Percentiles rank a stretch among this genome's conserved stretches.
Conservation (phyloP, 768 basidiomycete genomes). For the Porpolomopsis calyptriformis region DNA sequence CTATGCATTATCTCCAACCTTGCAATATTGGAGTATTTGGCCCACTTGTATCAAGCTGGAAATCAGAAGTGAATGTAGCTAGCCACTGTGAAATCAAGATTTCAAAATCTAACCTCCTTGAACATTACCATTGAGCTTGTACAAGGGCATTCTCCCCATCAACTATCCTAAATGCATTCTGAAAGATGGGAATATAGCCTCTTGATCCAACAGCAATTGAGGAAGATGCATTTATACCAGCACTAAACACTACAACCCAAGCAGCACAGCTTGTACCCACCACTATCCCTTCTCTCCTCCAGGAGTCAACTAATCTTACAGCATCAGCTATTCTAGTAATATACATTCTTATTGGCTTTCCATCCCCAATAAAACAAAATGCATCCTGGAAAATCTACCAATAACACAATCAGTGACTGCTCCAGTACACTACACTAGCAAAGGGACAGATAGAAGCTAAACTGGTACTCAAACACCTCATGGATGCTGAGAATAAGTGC, state of each 20-base stretch:
- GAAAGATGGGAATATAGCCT: background rate
- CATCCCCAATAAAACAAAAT: no score
- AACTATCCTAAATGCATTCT: background rate
- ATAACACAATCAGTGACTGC: no score
- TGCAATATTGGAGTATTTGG: slow-evolving; percentile 29
- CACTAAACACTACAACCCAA: background rate
- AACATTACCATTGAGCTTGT: slow-evolving; percentile 3
- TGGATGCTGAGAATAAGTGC: no score
- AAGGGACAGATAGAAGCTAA: no score
- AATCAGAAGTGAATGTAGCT: slow-evolving; percentile 16
- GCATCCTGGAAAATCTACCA: no score
- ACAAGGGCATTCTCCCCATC: background rate
- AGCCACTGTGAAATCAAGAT: slow-evolving; percentile 17
- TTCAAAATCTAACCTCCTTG: slow-evolving; percentile 9
- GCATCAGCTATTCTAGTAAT: background rate
- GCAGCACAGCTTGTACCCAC: background rate
- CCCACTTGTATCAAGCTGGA: slow-evolving; percentile 23
- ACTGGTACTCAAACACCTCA: no score
- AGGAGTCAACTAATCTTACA: background rate
- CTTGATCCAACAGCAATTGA: background rate
- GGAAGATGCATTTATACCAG: background rate
- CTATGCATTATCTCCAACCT: slow-evolving; percentile 27
- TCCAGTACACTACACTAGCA: no score
- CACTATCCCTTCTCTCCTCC: background rate
- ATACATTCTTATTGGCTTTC: no score